phyloP scores from a whole-genome alignment of 1,284 basidiomycete species.

The Ceratobasidium sp. region DNA sequence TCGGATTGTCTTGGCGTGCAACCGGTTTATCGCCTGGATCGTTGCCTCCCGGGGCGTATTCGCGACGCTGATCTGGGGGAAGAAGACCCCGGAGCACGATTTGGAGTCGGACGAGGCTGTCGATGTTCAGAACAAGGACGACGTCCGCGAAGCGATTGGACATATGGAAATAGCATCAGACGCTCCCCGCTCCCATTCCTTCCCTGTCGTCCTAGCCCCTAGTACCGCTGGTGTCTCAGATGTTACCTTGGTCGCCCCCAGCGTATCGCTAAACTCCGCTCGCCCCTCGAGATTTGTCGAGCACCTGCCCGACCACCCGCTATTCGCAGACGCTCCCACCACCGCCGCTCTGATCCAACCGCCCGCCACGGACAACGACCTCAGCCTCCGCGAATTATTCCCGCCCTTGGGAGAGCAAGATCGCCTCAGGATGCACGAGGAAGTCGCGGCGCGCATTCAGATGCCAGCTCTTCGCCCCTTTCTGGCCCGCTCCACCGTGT shows the following conservation, averaged over 20 bases:
- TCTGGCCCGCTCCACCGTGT: background rate
- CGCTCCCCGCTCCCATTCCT: too few relatives aligned
- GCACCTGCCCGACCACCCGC: background rate
- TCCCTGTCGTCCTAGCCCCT: too few relatives aligned
- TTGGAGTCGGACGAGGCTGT: background rate
- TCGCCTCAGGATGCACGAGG: background rate
- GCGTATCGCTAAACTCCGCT: too few relatives aligned
- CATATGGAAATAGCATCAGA: too few relatives aligned
- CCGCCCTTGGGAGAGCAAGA: background rate
- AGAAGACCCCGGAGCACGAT: background rate
- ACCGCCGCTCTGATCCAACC: too few relatives aligned
- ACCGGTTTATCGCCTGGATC: background rate
- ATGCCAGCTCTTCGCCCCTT: background rate
- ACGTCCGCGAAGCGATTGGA: background rate
- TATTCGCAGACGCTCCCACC: too few relatives aligned
- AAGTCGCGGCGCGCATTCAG: background rate
- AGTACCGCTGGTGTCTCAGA: too few relatives aligned
- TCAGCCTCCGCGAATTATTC: too few relatives aligned
- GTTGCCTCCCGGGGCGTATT: background rate
- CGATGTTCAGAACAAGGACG: background rate
- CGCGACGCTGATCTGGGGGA: background rate
- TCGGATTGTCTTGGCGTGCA: background rate
- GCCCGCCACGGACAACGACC: too few relatives aligned
- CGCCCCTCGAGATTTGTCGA: background rate
- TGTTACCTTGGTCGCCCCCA: too few relatives aligned